Evolutionary conservation across 2,329 filamentous ascomycete genomes (phyloP).

Genomic region (Tricladium varicosporioides): DNA sequence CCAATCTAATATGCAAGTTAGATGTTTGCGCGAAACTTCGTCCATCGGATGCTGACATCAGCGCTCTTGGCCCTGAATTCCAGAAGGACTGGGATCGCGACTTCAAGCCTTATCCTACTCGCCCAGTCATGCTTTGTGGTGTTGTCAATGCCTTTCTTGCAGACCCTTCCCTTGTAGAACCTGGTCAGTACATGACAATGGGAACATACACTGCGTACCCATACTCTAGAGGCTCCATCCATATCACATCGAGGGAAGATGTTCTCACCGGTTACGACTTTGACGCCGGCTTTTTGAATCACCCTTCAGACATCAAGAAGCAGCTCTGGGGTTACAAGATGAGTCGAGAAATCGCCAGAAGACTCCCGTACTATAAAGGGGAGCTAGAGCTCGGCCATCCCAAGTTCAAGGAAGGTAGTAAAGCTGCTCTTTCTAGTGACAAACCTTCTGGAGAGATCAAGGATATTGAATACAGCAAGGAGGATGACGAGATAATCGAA

Average conservation of each 20-base stretch:
- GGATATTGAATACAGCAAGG: constrained; percentile 39
- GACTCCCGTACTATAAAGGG: constrained; percentile 50
- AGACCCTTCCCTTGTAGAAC: constrained; percentile 38
- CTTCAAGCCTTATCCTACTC: constrained; percentile 39
- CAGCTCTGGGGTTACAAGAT: constrained; percentile 65
- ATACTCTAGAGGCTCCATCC: constrained; percentile 58
- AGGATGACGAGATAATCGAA: constrained; percentile 39
- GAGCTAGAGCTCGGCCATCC: constrained; percentile 44
- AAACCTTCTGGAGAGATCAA: constrained; percentile 31
- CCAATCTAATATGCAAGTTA: constrained; percentile 3
- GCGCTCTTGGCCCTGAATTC: constrained; percentile 51
- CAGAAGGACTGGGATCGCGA: constrained; percentile 53
- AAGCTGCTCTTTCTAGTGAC: constrained; percentile 34
- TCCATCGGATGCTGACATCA: constrained; percentile 53
- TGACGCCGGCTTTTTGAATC: constrained; percentile 54
- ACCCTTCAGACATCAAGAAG: constrained; percentile 55
- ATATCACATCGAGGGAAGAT: constrained; percentile 48
- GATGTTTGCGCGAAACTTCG: constrained; percentile 57
- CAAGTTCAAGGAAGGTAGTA: constrained; percentile 41
- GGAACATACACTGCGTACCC: constrained; percentile 58
- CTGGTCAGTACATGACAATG: constrained; percentile 50
- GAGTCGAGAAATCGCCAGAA: constrained; percentile 58
- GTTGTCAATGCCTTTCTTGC: constrained; percentile 46
- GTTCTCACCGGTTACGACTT: constrained; percentile 50
- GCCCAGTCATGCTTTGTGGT: constrained; percentile 49